These are phyloP conservation scores for Elongisporangium senticosum DNA, from an alignment of 352 stramenopile genomes.

Conservation along the genomic window DNA sequence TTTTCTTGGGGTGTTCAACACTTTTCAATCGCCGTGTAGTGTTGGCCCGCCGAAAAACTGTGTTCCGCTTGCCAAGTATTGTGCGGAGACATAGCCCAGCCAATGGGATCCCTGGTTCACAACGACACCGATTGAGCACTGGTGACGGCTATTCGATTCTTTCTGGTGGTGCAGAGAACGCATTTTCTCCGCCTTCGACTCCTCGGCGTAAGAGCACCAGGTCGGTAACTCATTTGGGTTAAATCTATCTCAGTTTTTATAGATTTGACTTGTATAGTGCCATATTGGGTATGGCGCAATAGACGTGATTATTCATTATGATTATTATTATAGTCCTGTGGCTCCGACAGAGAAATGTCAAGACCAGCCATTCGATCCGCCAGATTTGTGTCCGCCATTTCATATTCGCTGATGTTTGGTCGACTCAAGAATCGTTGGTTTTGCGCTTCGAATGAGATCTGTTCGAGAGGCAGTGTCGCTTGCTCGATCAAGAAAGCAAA, in stretches of 20 bases:
- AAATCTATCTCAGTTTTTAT: neutral
- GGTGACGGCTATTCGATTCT: neutral
- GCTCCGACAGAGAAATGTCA: neutral
- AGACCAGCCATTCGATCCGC: neutral
- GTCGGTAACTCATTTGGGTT: slow-evolving; percentile 7
- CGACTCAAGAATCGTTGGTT: slow-evolving; percentile 8
- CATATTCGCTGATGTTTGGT: neutral
- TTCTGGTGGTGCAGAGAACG: neutral
- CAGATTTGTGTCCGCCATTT: neutral
- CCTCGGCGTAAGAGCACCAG: slow-evolving; percentile 23
- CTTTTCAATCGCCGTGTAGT: slow-evolving; percentile 73
- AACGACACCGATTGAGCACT: neutral
- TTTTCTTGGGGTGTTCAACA: slow-evolving; percentile 80
- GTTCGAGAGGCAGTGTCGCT: slow-evolving; percentile 44
- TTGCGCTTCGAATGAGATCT: neutral
- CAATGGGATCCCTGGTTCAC: neutral
- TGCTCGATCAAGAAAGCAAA: slow-evolving; percentile 69
- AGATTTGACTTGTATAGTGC: slow-evolving; percentile 1
- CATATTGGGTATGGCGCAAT: neutral
- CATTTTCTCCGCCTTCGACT: slow-evolving; percentile 12
- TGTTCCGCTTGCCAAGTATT: slow-evolving; percentile 49
- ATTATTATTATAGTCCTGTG: slow-evolving; percentile 6
- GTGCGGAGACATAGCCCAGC: slow-evolving; percentile 4
- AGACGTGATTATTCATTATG: slow-evolving; percentile 8
- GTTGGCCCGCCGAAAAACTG: slow-evolving; percentile 48